These are phyloP conservation scores for Pseudogymnoascus sp. DNA, from an alignment of 2,329 filamentous ascomycete species.

Conservation along the genomic window DNA sequence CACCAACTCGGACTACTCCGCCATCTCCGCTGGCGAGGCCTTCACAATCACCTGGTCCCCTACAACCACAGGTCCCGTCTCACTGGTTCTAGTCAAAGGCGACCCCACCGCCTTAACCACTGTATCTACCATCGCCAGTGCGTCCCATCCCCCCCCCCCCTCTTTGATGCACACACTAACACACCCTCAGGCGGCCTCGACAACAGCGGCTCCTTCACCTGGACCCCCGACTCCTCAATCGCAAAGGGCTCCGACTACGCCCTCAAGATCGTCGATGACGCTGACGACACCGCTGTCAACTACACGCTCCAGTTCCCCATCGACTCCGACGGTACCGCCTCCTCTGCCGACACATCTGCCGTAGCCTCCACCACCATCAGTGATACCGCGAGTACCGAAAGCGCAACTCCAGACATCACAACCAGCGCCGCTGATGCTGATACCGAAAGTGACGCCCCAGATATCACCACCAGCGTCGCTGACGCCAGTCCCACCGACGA, in stretches of 20 bases:
- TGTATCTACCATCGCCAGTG: slow-evolving; percentile 14
- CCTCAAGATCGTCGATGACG: slow-evolving; percentile 17
- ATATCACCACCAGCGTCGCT: neutral
- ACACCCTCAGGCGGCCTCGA: slow-evolving; percentile 3
- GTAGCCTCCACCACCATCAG: neutral
- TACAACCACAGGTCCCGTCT: slow-evolving; percentile 14
- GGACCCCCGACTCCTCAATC: slow-evolving; percentile 11
- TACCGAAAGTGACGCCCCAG: neutral
- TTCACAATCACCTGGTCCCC: slow-evolving; percentile 15
- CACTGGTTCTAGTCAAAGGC: slow-evolving; percentile 18
- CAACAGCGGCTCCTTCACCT: slow-evolving; percentile 13
- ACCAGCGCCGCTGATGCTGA: neutral
- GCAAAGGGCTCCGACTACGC: slow-evolving; percentile 12
- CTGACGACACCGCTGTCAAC: slow-evolving; percentile 16
- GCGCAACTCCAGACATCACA: neutral
- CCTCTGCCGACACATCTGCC: neutral
- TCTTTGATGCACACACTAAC: neutral
- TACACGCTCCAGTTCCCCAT: slow-evolving; percentile 23
- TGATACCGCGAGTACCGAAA: neutral
- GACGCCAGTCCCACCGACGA: neutral
- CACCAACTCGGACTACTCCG: slow-evolving; percentile 15
- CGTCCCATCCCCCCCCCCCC: slow-evolving; percentile 9
- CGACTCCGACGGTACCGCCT: slow-evolving; percentile 11
- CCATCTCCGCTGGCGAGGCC: slow-evolving; percentile 9
- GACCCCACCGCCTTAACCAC: slow-evolving; percentile 3